Conservation (phyloP, 805 yeast genomes). For the Metschnikowia aberdeeniae region DNA sequence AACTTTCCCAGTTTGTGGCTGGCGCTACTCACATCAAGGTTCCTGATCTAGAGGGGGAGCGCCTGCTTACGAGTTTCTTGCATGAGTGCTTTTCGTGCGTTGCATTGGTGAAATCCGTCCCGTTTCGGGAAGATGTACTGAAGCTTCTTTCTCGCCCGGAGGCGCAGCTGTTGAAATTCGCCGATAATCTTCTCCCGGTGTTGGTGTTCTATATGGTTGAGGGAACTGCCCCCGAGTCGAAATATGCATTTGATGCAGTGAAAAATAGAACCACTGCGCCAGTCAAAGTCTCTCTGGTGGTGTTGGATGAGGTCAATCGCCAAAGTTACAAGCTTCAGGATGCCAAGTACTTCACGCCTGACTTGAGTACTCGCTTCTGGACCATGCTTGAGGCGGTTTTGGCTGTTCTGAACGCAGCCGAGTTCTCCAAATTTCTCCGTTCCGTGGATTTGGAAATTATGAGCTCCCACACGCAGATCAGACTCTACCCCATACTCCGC, state of each 20-base stretch:
- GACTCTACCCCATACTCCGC: conserved; percentile 32
- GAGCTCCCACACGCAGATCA: conserved; percentile 27
- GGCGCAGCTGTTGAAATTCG: background rate
- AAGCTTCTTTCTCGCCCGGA: background rate
- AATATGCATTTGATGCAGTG: conserved; percentile 43
- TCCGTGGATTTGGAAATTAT: conserved; percentile 30
- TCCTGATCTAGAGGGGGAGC: background rate
- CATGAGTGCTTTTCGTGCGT: conserved; percentile 54
- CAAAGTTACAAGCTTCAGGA: conserved; percentile 54
- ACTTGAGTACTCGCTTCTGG: conserved; percentile 47
- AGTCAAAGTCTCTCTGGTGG: conserved; percentile 8
- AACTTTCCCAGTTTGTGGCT: conserved; percentile 6
- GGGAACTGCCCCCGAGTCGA: conserved; percentile 43
- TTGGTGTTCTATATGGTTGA: conserved; percentile 51
- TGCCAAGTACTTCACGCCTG: conserved; percentile 44
- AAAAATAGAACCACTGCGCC: conserved; percentile 1
- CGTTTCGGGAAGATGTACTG: conserved; percentile 33
- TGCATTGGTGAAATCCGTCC: conserved; percentile 39
- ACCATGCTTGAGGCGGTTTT: conserved; percentile 33
- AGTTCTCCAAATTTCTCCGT: conserved; percentile 20
- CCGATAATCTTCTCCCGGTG: conserved; percentile 39
- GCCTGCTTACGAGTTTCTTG: conserved; percentile 15
- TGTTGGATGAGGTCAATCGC: conserved; percentile 52
- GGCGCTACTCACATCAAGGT: conserved; percentile 4
- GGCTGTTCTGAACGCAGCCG: conserved; percentile 14